phyloP scores from a whole-genome alignment of 768 basidiomycete genomes.

The Rhodosporidiobolus odoratus region DNA sequence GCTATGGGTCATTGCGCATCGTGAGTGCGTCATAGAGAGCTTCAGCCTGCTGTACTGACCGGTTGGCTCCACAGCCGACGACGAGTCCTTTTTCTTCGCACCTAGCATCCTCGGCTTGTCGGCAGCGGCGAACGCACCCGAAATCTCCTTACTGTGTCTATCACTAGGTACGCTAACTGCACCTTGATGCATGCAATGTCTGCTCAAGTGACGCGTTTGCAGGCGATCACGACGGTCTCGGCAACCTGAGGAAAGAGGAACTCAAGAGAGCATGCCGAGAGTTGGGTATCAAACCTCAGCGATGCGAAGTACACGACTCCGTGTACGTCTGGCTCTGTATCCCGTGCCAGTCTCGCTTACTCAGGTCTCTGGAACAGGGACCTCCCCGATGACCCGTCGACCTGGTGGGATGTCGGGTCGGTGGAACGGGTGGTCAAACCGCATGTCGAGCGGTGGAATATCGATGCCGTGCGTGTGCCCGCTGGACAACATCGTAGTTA shows the following conservation, averaged over 20 bases:
- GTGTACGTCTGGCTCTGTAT: constrained; percentile 40
- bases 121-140: background rate
- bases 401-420: constrained; percentile 35
- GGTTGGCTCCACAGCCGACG: constrained; percentile 37
- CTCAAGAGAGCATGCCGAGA: constrained; percentile 42
- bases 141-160: constrained; percentile 32
- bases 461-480: constrained; percentile 39
- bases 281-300: constrained; percentile 41
- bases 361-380: background rate
- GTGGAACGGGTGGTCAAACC: constrained; percentile 29
- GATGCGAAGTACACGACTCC: constrained; percentile 43
- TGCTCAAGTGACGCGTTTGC: background rate
- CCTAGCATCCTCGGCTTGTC: constrained; percentile 35
- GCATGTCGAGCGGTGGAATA: constrained; percentile 32
- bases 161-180: constrained; percentile 33
- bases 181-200: background rate
- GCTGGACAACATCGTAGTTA: background rate
- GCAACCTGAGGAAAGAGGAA: constrained; percentile 43
- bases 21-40: constrained; percentile 12
- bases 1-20: constrained; percentile 42
- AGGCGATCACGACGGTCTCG: constrained; percentile 48
- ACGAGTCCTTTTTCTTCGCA: constrained; percentile 43
- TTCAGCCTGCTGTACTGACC: background rate
- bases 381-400: constrained; percentile 31
- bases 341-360: background rate